Evolutionary conservation across 225 moss, liverwort and hornwort species (phyloP).

Genomic region (Antitrichia curtipendula): DNA sequence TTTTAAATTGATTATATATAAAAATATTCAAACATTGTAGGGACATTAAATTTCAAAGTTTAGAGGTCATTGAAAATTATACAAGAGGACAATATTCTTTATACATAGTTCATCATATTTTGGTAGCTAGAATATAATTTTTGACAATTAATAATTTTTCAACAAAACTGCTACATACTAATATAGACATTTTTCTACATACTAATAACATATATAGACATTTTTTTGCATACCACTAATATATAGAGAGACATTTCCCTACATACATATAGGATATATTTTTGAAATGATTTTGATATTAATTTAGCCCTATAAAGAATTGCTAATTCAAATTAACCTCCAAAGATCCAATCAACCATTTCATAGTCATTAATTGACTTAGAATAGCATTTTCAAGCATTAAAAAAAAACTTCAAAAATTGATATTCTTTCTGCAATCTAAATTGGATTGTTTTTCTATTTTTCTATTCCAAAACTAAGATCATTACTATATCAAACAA

Average conservation of each 20-base stretch:
- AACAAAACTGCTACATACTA: rapidly evolving
- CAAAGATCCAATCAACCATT: not conserved
- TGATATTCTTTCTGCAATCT: rapidly evolving
- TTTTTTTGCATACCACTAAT: rapidly evolving
- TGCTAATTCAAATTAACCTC: not conserved
- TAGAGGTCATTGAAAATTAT: too few relatives aligned
- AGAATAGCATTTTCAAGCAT: not conserved
- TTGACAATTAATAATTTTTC: not conserved
- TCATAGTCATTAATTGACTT: rapidly evolving
- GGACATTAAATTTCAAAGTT: not conserved
- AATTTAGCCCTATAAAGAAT: too few relatives aligned
- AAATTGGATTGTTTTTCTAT: not conserved
- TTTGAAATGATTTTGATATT: not conserved
- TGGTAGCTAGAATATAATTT: rapidly evolving
- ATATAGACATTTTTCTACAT: not conserved
- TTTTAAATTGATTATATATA: not conserved
- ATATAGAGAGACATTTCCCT: too few relatives aligned
- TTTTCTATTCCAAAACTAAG: not conserved
- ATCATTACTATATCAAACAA: rapidly evolving
- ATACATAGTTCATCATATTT: not conserved
- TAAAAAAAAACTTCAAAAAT: too few relatives aligned
- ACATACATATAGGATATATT: not conserved
- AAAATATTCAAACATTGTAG: not conserved
- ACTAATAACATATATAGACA: not conserved
- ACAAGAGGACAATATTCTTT: rapidly evolving